Percentiles rank a stretch among this genome's conserved stretches.
Evolutionary conservation across 805 yeast species (phyloP).

Genomic region (Cyberlindnera euphorbiiphila): DNA sequence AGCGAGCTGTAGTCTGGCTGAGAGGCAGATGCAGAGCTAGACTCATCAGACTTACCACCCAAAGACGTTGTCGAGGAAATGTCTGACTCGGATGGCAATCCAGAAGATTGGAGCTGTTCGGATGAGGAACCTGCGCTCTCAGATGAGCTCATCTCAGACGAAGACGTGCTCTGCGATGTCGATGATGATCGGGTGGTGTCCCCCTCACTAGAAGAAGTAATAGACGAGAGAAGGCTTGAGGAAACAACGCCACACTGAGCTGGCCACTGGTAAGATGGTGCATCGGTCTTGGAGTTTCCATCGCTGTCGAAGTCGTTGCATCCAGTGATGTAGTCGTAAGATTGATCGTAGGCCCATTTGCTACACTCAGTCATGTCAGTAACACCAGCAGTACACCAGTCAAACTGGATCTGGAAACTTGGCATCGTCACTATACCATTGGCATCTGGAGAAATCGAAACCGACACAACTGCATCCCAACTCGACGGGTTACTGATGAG

Average conservation of each 20-base stretch:
- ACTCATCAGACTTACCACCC: too few relatives aligned
- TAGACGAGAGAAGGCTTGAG: background rate
- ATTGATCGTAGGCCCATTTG: constrained; percentile 18
- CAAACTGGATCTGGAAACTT: constrained; percentile 21
- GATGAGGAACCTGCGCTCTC: too few relatives aligned
- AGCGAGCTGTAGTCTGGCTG: too few relatives aligned
- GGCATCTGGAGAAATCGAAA: constrained; percentile 3
- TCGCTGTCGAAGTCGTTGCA: constrained; percentile 22
- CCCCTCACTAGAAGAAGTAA: background rate
- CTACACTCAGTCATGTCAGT: constrained; percentile 19
- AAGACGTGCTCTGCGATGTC: too few relatives aligned
- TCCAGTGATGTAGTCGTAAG: constrained; percentile 25
- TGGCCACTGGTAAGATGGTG: constrained; percentile 24
- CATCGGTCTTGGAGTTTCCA: constrained; percentile 21
- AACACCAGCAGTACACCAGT: constrained; percentile 27
- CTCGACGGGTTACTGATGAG: constrained; percentile 9
- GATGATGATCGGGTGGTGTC: too few relatives aligned
- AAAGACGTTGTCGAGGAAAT: too few relatives aligned
- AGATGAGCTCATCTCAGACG: too few relatives aligned
- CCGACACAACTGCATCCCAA: constrained; percentile 12
- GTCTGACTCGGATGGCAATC: too few relatives aligned
- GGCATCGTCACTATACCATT: constrained; percentile 14
- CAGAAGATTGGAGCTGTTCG: too few relatives aligned
- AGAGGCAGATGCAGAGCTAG: too few relatives aligned
- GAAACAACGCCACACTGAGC: constrained; percentile 18